Percentiles rank a stretch among this genome's conserved stretches.
Evolutionary conservation across 78 protist genomes (phyloP).

Genomic region (Cavenderia fasciculata): DNA sequence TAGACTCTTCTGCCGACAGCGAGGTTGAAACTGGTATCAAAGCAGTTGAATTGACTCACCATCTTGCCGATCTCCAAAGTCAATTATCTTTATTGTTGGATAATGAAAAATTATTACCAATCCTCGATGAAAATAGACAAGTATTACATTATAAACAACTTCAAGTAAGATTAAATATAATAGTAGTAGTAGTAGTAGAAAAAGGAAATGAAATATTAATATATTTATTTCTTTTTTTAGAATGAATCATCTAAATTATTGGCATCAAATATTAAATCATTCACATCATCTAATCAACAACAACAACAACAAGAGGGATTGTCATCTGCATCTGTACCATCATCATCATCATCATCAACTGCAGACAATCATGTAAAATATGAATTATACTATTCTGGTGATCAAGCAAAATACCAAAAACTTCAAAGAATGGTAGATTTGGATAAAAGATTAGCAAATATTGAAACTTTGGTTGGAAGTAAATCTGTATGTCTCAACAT

Average conservation of each 20-base stretch:
- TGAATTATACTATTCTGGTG: constrained; percentile 59
- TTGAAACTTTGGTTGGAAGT: constrained; percentile 55
- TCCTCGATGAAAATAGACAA: constrained; percentile 57
- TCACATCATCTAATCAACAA: constrained; percentile 16
- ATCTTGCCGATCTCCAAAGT: constrained; percentile 59
- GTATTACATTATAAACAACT: constrained; percentile 66
- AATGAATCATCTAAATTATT: constrained; percentile 24
- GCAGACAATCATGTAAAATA: constrained; percentile 30
- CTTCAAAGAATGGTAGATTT: constrained; percentile 39
- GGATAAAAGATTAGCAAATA: constrained; percentile 68
- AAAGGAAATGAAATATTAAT: too few species aligned
- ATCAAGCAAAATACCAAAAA: constrained; percentile 61
- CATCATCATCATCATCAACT: not conserved
- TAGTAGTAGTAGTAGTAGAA: too few species aligned
- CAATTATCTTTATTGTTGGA: constrained; percentile 34
- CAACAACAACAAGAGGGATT: not conserved
- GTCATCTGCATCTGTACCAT: too few species aligned
- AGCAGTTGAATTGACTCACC: constrained; percentile 51
- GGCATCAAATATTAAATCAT: constrained; percentile 32
- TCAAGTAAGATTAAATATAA: not conserved
- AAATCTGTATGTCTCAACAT: constrained; percentile 17
- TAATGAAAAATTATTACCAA: constrained; percentile 47
- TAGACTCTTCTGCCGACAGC: constrained; percentile 5
- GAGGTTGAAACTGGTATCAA: constrained; percentile 64
- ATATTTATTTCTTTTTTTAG: not conserved